Conservation (phyloP, 1,284 basidiomycete genomes). For the Ustilago sp. region DNA sequence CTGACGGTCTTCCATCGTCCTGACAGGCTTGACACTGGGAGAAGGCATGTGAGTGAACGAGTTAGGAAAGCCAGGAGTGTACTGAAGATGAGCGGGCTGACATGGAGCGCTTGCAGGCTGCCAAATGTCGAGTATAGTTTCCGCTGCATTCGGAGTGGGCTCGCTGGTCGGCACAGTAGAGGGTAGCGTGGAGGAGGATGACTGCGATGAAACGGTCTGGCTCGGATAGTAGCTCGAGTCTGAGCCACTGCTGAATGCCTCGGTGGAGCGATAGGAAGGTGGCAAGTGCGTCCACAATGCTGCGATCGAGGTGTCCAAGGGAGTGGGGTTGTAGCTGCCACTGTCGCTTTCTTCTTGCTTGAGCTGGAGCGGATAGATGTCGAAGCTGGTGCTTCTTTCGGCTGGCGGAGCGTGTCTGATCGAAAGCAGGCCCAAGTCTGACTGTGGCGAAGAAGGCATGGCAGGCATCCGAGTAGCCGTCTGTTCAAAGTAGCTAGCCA, state of each 20-base stretch:
- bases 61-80: neutral
- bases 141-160: neutral
- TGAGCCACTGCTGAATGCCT: neutral
- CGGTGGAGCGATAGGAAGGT: constrained; percentile 2
- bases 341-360: constrained; percentile 3
- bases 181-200: neutral
- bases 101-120: neutral
- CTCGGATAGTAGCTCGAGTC: neutral
- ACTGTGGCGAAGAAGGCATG: neutral
- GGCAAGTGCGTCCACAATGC: neutral
- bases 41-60: neutral
- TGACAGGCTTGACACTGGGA: neutral
- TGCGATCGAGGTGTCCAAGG: neutral
- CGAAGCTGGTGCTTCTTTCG: neutral
- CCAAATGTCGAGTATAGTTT: neutral
- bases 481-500: neutral
- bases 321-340: neutral
- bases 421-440: neutral
- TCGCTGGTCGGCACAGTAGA: neutral
- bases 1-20: neutral
- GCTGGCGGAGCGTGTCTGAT: neutral
- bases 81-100: neutral
- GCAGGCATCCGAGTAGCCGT: neutral
- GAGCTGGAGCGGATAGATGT: neutral
- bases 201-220: neutral